Evolutionary conservation across 1,139 yeast genomes (phyloP), one percentile per base, ranked within the genome.

Genomic region (Pichia sp.): DNA sequence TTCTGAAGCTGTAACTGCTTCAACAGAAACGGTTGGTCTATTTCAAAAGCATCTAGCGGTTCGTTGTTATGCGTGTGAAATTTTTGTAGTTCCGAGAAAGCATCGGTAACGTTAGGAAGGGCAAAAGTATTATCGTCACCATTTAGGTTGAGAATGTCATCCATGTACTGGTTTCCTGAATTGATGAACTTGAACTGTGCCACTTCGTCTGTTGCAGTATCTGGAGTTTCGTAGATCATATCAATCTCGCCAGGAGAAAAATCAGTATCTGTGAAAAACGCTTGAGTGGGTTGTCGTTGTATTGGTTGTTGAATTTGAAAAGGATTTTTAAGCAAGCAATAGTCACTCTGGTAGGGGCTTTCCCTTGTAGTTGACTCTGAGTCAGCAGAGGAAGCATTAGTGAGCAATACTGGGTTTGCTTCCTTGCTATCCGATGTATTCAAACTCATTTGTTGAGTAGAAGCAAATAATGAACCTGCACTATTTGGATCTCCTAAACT

Each of bases 1-100:
- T 51, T 48, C 40, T 53, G 54, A 28, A 53, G 43, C 37, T 53
- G 56, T 46, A 53, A 42, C 30, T 53, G 56, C 28, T 51, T 51
- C 9, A 50, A 18, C 16, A 53, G 39, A 25, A 46, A 44, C 9
- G 49, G 37, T n/a, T 46, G 43, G 43, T 47, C 49, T 3, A 23
- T 10, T 2, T 31, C 44, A 23, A 46, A 34, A 9, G 39, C 10
- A 10, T 49, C 50, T 5, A 31, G 13, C 7, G 16, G 16, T 13
- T 31, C 36, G 13, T 7, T 31, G 13, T 4, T 13, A 12, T 31
- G 13, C 2, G 36, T 31, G 36, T 31, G 16, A 9, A 31, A 13
- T 31, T 31, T 31, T 8, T 31, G 36, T 16, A 31, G 36, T 13
- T 31, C 36, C 13, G 36, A 12, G 16, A 12, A 31, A 31, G 13